Evolutionary conservation across 768 basidiomycete species (phyloP), one percentile per base, ranked within the genome.

Genomic region (Leucocoprinus sp.): DNA sequence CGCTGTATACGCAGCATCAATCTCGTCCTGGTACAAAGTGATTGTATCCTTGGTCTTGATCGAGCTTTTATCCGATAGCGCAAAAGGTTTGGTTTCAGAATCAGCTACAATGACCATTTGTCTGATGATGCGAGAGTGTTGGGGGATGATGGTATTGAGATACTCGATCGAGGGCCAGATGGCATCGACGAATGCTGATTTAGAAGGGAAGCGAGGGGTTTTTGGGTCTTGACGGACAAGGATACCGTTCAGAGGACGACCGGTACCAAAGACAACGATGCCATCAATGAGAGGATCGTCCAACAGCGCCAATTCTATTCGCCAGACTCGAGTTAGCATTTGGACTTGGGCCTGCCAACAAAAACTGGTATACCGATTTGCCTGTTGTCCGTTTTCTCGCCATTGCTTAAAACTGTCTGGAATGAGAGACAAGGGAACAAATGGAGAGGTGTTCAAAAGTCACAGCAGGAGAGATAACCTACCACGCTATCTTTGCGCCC

Each of bases 331-430:
- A 11, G 9, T 31, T 14, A 31, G 11, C 31, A 14, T 31, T 14
- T 31, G 31, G 11, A 14, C 4, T 8, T 12, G 31, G 9, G 11
- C n/a, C 9, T 8, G 14, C 2, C 24, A 26, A 23, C 8, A 2
- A 22, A n/a, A 18, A 8, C n/a, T n/a, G n/a, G 37, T 42, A 26
- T 40, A 58, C 60, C 59, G 3, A 61, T 44, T 41, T 61, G 60
- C 33, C 51, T 55, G 42, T 57, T 58, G 22, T 61, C 52, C 12
- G 60, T 58, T 42, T 61, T 61, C 37, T 61, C 60, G 18, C 60
- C 59, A 37, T 60, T 60, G 43, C 55, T 58, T 26, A 61, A 45
- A 9, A 61, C 60, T n/a, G 57, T 59, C 59, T 60, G 37, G 7
- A 42, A 11, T 42, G 31, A 19, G n/a, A n/a, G n/a, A n/a, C n/a